Base-by-base conservation (phyloP, 495 filamentous ascomycete species). In the Lasiosphaeris hirsuta region DNA sequence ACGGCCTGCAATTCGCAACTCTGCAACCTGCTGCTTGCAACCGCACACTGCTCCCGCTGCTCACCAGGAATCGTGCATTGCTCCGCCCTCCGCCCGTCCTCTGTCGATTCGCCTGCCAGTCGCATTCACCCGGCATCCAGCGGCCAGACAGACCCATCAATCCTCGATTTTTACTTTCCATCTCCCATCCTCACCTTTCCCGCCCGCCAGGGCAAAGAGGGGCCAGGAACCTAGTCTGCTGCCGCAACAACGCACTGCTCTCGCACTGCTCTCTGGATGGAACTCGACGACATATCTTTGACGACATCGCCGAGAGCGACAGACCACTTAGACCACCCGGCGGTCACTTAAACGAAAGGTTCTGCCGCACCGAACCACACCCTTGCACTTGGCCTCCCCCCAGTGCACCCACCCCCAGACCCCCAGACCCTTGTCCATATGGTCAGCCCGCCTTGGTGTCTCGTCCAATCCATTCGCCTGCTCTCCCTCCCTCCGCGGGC, bases 291-390 rank as follows among this genome's bases (percentile, higher is more conserved):
- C 62, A 61, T 60, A 57, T 62, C 58, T 47, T 63, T 69, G 64
- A 69, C 66, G 66, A 59, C 64, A 67, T 69, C 46, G 51, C 59
- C 57, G 58, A 63, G 49, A 56, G 46, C 36, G 41, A 48, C 56
- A 65, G 57, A n/a, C 14, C 51, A 44, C 35, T 35, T 34, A 65
- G 57, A 9, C 14, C 51, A 44, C 35, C 42, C 41, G 9, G 34
- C 49, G 51, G 36, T 54, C 57, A 66, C 57, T 63, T 61, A 58
- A 42, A 59, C 58, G 55, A 56, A 33, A 42, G 35, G 50, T 51
- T 54, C 62, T 62, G 58, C 58, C 57, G 51, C 49, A 63, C 14
- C 51, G 13, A 38, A 34, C 44, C 57, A 41, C 51, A 58, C n/a
- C 60, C 58, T 60, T 56, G 61, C 63, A 53, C 18, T 45, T 45